A percentile compares a stretch with the other conserved stretches of the same genome.
Evolutionary conservation across 2,329 filamentous ascomycete species (phyloP).

Genomic region (Tolypocladium guangdongense): DNA sequence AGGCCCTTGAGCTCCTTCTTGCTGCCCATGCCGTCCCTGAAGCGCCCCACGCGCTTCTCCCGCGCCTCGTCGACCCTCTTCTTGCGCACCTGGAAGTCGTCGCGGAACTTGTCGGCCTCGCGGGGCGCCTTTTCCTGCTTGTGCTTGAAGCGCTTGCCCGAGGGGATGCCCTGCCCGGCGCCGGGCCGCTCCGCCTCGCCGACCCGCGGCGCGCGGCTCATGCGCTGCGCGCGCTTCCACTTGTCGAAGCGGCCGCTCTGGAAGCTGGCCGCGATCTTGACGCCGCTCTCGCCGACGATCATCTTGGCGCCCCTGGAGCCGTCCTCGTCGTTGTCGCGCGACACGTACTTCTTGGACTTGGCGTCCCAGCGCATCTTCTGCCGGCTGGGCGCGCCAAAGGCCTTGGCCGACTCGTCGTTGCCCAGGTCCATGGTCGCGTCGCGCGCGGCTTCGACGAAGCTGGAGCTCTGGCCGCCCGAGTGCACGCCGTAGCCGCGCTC

Average conservation of each 20-base stretch:
- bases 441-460: conserved; percentile 82
- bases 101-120: conserved; percentile 81
- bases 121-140: conserved; percentile 83
- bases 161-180: conserved; percentile 12
- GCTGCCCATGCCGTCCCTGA: conserved; percentile 62
- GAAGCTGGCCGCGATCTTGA: conserved; percentile 93
- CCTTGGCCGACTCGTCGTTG: conserved; percentile 73
- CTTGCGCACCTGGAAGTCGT: conserved; percentile 85
- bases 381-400: conserved; percentile 67
- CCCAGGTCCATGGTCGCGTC: conserved; percentile 84
- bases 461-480: conserved; percentile 61
- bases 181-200: conserved; percentile 63
- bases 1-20: conserved; percentile 67
- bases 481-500: conserved; percentile 91
- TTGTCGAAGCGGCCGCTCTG: conserved; percentile 85
- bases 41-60: conserved; percentile 70
- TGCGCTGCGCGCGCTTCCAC: conserved; percentile 80
- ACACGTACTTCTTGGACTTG: conserved; percentile 90
- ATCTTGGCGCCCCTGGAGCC: conserved; percentile 63
- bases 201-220: conserved; percentile 66
- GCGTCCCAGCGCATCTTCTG: conserved; percentile 90
- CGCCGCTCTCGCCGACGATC: conserved; percentile 80
- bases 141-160: conserved; percentile 60
- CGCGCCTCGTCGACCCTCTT: conserved; percentile 79
- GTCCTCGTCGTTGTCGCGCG: conserved; percentile 86